These are phyloP conservation scores for Populus trichocarpa DNA, from an alignment of 441 rosid species.

Conservation along the genomic window DNA sequence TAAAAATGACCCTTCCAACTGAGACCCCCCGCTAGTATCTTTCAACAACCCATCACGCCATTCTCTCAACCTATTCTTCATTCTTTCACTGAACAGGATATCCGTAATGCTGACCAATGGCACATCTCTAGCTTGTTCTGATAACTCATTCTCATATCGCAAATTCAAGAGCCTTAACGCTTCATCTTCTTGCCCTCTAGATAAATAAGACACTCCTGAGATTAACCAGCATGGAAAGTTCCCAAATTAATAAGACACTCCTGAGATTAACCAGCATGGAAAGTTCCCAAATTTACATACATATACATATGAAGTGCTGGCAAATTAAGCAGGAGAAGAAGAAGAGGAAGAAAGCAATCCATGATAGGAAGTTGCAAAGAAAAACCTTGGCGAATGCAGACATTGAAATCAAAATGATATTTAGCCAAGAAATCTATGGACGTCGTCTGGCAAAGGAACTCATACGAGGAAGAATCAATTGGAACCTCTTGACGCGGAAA, in stretches of 20 bases:
- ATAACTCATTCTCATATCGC: constrained; percentile 24
- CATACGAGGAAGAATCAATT: constrained; percentile 31
- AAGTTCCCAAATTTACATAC: not conserved
- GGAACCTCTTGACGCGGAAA: constrained; percentile 68
- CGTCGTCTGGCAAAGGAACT: constrained; percentile 82
- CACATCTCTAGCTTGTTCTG: constrained; percentile 32
- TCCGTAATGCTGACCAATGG: constrained; percentile 48
- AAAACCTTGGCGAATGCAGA: constrained; percentile 70
- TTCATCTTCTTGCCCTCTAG: constrained; percentile 70
- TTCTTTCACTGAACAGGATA: constrained; percentile 70
- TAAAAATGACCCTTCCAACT: constrained; percentile 14
- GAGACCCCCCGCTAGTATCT: constrained; percentile 25
- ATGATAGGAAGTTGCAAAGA: not conserved
- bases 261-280: constrained; percentile 45
- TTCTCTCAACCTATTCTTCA: constrained; percentile 53
- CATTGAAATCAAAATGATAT: constrained; percentile 83
- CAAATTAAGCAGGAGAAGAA: not conserved
- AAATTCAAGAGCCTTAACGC: constrained; percentile 42
- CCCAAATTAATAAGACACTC: constrained; percentile 58
- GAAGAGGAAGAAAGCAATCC: not conserved
- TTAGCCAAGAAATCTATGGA: constrained; percentile 82
- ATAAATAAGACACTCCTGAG: constrained; percentile 92
- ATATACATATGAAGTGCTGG: too few species aligned
- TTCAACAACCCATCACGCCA: constrained; percentile 58
- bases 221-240: constrained; percentile 23